A percentile compares a stretch with the other conserved stretches of the same genome.
phyloP scores from a whole-genome alignment of 2,329 filamentous ascomycete genomes.

The Alternaria sp. region DNA sequence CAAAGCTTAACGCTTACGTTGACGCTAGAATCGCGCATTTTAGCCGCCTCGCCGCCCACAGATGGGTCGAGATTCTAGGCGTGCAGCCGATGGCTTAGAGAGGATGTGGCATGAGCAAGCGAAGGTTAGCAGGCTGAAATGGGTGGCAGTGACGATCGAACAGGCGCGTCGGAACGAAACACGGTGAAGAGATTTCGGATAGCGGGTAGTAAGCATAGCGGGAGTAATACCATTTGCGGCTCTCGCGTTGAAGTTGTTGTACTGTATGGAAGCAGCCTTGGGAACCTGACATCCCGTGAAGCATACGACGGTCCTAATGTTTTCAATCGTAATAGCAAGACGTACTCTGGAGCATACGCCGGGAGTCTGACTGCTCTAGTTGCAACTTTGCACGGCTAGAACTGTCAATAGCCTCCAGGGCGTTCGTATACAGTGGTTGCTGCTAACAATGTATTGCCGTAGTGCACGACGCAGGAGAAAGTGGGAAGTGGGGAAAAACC shows the following conservation, averaged over 20 bases:
- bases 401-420: neutral
- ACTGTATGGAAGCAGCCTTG: neutral
- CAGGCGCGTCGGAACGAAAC: conserved; percentile 15
- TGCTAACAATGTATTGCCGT: conserved; percentile 4
- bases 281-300: neutral
- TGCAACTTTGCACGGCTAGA: neutral
- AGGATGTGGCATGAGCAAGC: neutral
- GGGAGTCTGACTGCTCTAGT: neutral
- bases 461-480: conserved; percentile 20
- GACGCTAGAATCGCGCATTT: conserved; percentile 3
- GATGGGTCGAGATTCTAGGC: conserved; percentile 20
- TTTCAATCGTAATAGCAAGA: neutral
- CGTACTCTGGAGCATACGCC: neutral
- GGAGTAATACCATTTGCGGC: neutral
- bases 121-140: neutral
- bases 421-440: conserved; percentile 5
- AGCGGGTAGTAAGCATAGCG: conserved; percentile 6
- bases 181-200: conserved; percentile 6
- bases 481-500: conserved; percentile 15
- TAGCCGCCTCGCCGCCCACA: conserved; percentile 17
- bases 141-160: neutral
- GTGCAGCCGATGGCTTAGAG: conserved; percentile 8
- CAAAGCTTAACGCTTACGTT: conserved; percentile 14
- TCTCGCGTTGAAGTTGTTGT: neutral
- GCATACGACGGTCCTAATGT: neutral